Evolutionary conservation across 345 rosid species (phyloP).

Genomic region (Brassica rapa): DNA sequence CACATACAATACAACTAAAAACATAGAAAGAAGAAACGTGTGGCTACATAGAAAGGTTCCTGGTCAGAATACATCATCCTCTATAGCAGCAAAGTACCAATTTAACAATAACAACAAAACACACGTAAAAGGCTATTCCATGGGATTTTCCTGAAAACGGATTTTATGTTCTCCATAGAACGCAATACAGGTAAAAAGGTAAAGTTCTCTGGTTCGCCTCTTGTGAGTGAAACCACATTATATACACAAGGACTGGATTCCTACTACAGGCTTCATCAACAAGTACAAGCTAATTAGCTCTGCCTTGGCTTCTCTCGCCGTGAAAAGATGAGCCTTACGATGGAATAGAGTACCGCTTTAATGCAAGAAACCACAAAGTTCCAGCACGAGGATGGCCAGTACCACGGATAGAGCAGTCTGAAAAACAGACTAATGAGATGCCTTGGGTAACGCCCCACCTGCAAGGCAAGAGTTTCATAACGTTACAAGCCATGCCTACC

Average conservation of each 20-base stretch:
- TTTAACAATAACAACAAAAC: constrained; percentile 30
- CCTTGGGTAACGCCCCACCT: constrained; percentile 94
- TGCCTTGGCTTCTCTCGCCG: constrained; percentile 55
- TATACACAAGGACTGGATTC: constrained; percentile 31
- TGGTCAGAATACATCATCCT: constrained; percentile 9
- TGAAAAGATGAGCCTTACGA: constrained; percentile 56
- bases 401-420: constrained; percentile 94
- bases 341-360: constrained; percentile 57
- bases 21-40: not conserved
- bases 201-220: constrained; percentile 18
- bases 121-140: constrained; percentile 16
- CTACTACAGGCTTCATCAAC: constrained; percentile 21
- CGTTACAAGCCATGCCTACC: constrained; percentile 16
- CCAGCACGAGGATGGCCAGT: constrained; percentile 99
- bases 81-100: constrained; percentile 30
- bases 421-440: constrained; percentile 95
- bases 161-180: constrained; percentile 6
- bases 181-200: constrained; percentile 23
- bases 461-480: constrained; percentile 24
- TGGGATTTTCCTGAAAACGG: constrained; percentile 13
- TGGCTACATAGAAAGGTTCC: not conserved
- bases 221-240: constrained; percentile 18
- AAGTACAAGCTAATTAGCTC: constrained; percentile 22
- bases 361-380: constrained; percentile 75
- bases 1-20: not conserved